These are phyloP conservation scores for Peziza echinospora DNA, from an alignment of 495 filamentous ascomycete species.

Conservation along the genomic window DNA sequence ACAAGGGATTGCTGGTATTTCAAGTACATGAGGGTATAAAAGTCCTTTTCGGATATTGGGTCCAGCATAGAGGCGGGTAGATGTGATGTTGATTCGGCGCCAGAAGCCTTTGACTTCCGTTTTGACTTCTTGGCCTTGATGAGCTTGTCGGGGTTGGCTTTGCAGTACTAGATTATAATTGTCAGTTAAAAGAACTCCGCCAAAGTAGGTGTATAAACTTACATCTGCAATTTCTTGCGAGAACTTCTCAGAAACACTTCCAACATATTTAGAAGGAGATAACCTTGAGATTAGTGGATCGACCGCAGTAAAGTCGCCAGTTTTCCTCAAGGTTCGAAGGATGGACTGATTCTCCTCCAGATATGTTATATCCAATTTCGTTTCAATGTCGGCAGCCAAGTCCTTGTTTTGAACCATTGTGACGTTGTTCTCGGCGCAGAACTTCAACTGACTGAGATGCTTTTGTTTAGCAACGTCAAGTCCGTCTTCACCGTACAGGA, in stretches of 20 bases:
- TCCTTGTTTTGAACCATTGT: neutral
- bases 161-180: constrained; percentile 40
- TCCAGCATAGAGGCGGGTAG: neutral
- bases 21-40: constrained; percentile 61
- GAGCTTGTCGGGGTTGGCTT: constrained; percentile 50
- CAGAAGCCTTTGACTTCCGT: constrained; percentile 24
- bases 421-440: constrained; percentile 54
- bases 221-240: constrained; percentile 37
- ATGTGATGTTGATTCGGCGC: neutral
- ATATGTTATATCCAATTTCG: constrained; percentile 12
- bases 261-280: constrained; percentile 53
- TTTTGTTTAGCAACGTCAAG: constrained; percentile 86
- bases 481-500: constrained; percentile 91
- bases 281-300: constrained; percentile 37
- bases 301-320: constrained; percentile 15
- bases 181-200: constrained; percentile 1
- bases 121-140: constrained; percentile 45
- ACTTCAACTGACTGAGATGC: constrained; percentile 75
- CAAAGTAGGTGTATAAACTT: constrained; percentile 9
- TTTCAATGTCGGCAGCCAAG: neutral
- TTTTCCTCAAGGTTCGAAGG: neutral
- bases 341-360: constrained; percentile 12
- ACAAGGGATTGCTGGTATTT: constrained; percentile 85
- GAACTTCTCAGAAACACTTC: constrained; percentile 79
- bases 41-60: constrained; percentile 44